Evolutionary conservation across 768 basidiomycete species (phyloP).

Genomic region (Xanthoconium stramineum): DNA sequence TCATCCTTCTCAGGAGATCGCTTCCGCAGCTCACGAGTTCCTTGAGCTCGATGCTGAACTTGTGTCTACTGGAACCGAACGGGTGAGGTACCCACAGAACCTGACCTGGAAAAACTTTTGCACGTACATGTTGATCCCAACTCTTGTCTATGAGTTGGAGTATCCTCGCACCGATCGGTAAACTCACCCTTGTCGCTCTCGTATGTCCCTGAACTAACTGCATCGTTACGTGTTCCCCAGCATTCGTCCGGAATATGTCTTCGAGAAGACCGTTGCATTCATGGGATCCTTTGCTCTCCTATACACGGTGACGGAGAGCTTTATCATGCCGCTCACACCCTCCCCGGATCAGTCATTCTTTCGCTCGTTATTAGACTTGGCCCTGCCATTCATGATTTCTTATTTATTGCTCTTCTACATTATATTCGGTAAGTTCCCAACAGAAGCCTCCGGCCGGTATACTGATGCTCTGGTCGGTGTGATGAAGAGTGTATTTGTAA

Average conservation of each 20-base stretch:
- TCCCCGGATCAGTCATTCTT: constrained; percentile 67
- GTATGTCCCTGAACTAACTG: background rate
- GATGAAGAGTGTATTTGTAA: constrained; percentile 90
- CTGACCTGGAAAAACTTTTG: constrained; percentile 79
- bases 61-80: constrained; percentile 61
- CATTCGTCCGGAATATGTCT: constrained; percentile 48
- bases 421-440: constrained; percentile 58
- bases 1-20: constrained; percentile 65
- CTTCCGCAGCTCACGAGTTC: constrained; percentile 70
- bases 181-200: constrained; percentile 19
- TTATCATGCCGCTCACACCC: constrained; percentile 83
- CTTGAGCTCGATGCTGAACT: constrained; percentile 77
- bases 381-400: constrained; percentile 90
- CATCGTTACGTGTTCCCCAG: constrained; percentile 5
- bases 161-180: constrained; percentile 88
- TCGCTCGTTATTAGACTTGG: constrained; percentile 77
- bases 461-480: background rate
- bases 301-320: constrained; percentile 89
- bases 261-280: constrained; percentile 73
- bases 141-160: constrained; percentile 93
- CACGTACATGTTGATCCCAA: constrained; percentile 84
- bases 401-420: constrained; percentile 86
- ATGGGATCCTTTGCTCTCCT: constrained; percentile 96
- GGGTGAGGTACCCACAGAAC: constrained; percentile 81
- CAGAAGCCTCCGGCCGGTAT: background rate